Evolutionary conservation across 2,329 filamentous ascomycete genomes (phyloP).

Genomic region (Fusarium sambucinum): DNA sequence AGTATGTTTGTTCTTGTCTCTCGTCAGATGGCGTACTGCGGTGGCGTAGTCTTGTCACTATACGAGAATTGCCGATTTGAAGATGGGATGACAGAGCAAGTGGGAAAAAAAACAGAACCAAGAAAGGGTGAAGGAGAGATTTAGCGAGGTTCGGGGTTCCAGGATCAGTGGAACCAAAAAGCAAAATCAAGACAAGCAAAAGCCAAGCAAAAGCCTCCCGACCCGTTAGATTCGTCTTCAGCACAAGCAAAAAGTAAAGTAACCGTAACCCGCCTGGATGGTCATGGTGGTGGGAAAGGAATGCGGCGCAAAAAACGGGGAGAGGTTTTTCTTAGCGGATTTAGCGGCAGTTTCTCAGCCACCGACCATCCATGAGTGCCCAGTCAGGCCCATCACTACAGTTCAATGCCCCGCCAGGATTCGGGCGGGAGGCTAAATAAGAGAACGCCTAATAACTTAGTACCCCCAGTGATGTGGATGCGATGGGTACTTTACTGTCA

Average conservation of each 20-base stretch:
- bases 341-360: constrained; percentile 36
- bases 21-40: constrained; percentile 17
- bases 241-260: neutral
- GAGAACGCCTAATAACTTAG: constrained; percentile 7
- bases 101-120: neutral
- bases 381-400: neutral
- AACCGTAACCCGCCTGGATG: constrained; percentile 1
- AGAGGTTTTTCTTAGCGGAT: constrained; percentile 28
- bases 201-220: constrained; percentile 5
- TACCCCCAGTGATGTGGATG: constrained; percentile 9
- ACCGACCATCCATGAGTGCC: constrained; percentile 21
- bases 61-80: constrained; percentile 6
- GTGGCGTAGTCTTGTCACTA: constrained; percentile 24
- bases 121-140: constrained; percentile 4
- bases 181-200: constrained; percentile 14
- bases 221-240: constrained; percentile 1
- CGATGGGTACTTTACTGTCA: neutral
- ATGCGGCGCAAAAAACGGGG: constrained; percentile 31
- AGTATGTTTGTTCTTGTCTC: neutral
- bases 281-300: constrained; percentile 12
- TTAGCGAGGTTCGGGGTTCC: neutral
- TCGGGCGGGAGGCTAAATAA: constrained; percentile 31
- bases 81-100: neutral
- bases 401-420: constrained; percentile 20
- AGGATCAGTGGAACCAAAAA: constrained; percentile 4